Percentiles rank a stretch among this genome's conserved stretches.
Evolutionary conservation across 139 green algal genomes (phyloP).

Genomic region (Pleodorina starrii): DNA sequence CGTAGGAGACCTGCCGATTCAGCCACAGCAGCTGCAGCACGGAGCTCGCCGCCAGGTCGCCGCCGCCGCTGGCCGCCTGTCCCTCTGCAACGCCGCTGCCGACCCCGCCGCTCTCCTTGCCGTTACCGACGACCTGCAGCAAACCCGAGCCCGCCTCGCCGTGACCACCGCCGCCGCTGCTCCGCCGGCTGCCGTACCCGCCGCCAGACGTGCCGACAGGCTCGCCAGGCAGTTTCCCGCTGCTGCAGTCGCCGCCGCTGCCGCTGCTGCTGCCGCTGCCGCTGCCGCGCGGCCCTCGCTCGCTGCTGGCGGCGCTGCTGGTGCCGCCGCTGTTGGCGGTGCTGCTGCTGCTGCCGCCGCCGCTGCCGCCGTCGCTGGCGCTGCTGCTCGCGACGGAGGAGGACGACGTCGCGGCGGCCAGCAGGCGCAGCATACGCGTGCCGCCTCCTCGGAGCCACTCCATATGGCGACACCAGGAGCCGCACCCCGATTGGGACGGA

Average conservation of each 20-base stretch:
- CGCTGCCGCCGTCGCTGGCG: slow-evolving; percentile 12
- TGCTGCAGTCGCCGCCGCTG: not conserved
- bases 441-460: slow-evolving; percentile 43
- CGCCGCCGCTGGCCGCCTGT: not conserved
- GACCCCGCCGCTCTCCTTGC: too few relatives aligned
- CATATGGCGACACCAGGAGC: slow-evolving; percentile 38
- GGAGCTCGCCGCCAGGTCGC: not conserved
- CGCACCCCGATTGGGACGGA: not conserved
- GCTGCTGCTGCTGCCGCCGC: not conserved
- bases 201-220: not conserved
- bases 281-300: not conserved
- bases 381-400: not conserved
- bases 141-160: too few relatives aligned
- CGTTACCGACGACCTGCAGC: too few relatives aligned
- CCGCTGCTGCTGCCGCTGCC: not conserved
- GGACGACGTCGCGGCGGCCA: slow-evolving; percentile 15
- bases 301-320: not conserved
- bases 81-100: too few relatives aligned
- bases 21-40: slow-evolving; percentile 35
- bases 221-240: too few relatives aligned
- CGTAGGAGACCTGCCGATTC: slow-evolving; percentile 11
- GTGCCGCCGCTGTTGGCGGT: not conserved
- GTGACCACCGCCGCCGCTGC: not conserved
- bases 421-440: slow-evolving; percentile 32
- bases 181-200: not conserved